These are phyloP conservation scores for Clonostachys byssicola DNA, from an alignment of 2,329 filamentous ascomycete genomes.

Conservation along the genomic window DNA sequence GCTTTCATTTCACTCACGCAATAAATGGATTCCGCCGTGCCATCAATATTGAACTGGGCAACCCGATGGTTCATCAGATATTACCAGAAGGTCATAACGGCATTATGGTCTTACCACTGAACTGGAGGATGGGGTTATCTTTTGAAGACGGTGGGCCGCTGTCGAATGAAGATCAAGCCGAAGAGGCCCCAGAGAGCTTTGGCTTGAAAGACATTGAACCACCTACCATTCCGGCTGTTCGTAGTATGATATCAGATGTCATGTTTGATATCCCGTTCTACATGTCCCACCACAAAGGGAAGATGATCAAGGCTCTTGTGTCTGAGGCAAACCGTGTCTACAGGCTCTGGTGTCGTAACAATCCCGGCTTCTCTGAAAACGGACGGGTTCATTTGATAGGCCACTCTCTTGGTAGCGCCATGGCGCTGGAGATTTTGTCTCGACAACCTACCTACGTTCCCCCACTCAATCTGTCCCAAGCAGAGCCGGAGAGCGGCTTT, in stretches of 20 bases:
- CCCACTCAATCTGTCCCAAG: conserved; percentile 32
- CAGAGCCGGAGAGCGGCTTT: conserved; percentile 44
- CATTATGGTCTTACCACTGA: conserved; percentile 90
- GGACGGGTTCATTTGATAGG: conserved; percentile 90
- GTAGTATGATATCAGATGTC: conserved; percentile 90
- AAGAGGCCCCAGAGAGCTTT: conserved; percentile 56
- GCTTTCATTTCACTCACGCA: conserved; percentile 94
- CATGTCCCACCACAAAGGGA: conserved; percentile 90
- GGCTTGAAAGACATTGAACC: conserved; percentile 86
- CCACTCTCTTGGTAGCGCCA: conserved; percentile 90
- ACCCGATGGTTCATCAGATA: conserved; percentile 67
- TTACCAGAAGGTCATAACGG: conserved; percentile 77
- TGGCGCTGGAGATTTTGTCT: conserved; percentile 88
- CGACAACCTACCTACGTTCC: conserved; percentile 76
- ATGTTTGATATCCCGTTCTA: conserved; percentile 99
- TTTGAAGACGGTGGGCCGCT: conserved; percentile 75
- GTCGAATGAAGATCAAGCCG: conserved; percentile 45
- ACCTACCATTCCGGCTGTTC: conserved; percentile 83
- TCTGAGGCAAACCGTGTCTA: conserved; percentile 95
- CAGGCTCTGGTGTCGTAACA: conserved; percentile 89
- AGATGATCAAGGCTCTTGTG: conserved; percentile 88
- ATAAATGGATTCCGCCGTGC: conserved; percentile 87
- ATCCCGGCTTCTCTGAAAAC: conserved; percentile 74
- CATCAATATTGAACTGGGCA: conserved; percentile 79
- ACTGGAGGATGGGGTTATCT: conserved; percentile 86